Evolutionary conservation across 2,329 filamentous ascomycete genomes (phyloP), one percentile per base, ranked within the genome.

Genomic region (Chaetomiaceae sp.): DNA sequence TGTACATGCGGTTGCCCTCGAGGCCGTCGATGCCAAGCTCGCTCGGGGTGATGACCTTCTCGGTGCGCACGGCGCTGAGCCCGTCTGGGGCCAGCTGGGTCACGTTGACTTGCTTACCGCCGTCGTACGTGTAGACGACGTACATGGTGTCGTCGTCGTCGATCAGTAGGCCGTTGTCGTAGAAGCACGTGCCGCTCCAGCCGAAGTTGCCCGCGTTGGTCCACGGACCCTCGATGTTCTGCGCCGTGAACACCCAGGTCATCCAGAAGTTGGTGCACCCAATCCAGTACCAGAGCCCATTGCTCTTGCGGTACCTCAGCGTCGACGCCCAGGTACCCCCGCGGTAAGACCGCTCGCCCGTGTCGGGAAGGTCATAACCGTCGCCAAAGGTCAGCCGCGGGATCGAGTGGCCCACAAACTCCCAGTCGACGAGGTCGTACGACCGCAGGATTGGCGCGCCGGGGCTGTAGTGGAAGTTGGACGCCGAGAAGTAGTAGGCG

Each of bases 81-180:
- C 46, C 46, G 46, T 48, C 46, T 3, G 46, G 19, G n/a, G 38
- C 38, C 20, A 48, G 46, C 46, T 48, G 46, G 10, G 46, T 48
- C 8, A 48, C 46, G 38, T 48, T 48, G 38, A 48, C 46, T 21
- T 35, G 46, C 39, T 48, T 48, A 30, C 21, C 21, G 38, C 30
- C 38, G 46, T 42, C 30, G 25, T 20, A 42, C 1, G 38, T 27
- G 30, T 48, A 48, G 20, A 48, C 46, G 20, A 48, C 38, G 39
- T 48, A 48, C 46, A 48, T 42, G 27, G 46, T 42, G 31, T 48
- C 46, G 38, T 48, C 46, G 23, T 48, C 46, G 39, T 48, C 46
- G 39, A 48, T 35, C 27, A 48, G 31, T 38, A 48, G 39, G 30
- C 46, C 46, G 31, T 42, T 48, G 21, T 48, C 46, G 39, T 48